These are phyloP conservation scores for Volutella citrinella DNA, from an alignment of 2,329 filamentous ascomycete species.

Conservation along the genomic window DNA sequence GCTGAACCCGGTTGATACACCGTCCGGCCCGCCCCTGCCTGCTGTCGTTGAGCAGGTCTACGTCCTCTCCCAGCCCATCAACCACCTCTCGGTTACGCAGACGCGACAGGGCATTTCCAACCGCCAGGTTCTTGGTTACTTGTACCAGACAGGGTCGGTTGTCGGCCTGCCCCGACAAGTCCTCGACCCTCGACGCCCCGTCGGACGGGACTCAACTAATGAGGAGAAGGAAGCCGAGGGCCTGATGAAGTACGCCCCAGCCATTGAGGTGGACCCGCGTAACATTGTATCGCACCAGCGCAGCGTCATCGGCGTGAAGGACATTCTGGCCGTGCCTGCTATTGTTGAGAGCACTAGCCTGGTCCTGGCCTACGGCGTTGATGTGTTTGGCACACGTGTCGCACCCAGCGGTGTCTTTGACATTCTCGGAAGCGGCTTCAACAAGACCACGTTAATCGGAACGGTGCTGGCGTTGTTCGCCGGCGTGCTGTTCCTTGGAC, in stretches of 20 bases:
- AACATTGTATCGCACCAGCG: conserved; percentile 78
- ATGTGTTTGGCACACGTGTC: conserved; percentile 83
- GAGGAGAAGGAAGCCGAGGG: conserved; percentile 78
- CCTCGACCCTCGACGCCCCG: conserved; percentile 82
- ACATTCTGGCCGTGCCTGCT: conserved; percentile 73
- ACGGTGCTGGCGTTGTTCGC: conserved; percentile 78
- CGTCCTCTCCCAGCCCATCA: conserved; percentile 75
- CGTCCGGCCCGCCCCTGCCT: conserved; percentile 59
- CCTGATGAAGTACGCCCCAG: conserved; percentile 70
- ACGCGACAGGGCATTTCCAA: conserved; percentile 90
- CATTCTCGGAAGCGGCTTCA: conserved; percentile 88
- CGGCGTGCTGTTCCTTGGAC: conserved; percentile 75
- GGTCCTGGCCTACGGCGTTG: conserved; percentile 82
- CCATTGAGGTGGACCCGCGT: conserved; percentile 80
- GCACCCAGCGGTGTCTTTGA: conserved; percentile 91
- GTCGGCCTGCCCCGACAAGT: conserved; percentile 74
- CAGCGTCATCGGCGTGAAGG: conserved; percentile 72
- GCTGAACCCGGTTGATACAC: conserved; percentile 61
- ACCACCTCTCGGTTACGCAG: conserved; percentile 76
- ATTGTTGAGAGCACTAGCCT: conserved; percentile 89
- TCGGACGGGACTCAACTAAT: conserved; percentile 77
- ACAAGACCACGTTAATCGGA: conserved; percentile 77
- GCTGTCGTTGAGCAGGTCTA: conserved; percentile 78
- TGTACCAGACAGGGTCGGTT: conserved; percentile 71
- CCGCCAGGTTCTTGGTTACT: conserved; percentile 74